Conservation (phyloP, 176 grass and related monocot genomes). For the Cymbopogon citratus region DNA sequence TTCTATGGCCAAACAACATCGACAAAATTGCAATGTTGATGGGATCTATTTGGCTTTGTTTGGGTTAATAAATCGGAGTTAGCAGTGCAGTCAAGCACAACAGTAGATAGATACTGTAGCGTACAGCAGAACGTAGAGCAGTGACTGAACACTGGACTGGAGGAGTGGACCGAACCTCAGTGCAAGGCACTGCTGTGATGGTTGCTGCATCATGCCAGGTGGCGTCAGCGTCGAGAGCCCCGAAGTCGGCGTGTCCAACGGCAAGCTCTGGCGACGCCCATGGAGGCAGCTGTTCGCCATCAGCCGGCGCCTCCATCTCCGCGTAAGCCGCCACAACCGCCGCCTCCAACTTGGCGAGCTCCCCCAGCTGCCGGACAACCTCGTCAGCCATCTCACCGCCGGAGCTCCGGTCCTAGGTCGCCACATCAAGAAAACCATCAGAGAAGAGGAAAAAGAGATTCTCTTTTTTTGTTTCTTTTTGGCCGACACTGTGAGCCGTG, state of each 20-base stretch:
- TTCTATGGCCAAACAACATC: background rate
- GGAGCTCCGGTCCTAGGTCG: conserved; percentile 32
- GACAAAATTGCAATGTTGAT: background rate
- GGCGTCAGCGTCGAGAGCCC: conserved; percentile 21
- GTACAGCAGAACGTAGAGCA: too few species aligned
- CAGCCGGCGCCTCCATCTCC: conserved; percentile 22
- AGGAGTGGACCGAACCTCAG: conserved; percentile 43
- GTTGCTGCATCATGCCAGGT: conserved; percentile 25
- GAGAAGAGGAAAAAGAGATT: background rate
- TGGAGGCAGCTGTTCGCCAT: conserved; percentile 17
- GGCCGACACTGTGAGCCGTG: background rate
- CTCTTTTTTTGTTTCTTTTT: background rate
- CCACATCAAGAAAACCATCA: background rate
- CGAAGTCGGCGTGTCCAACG: conserved; percentile 28
- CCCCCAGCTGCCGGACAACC: conserved; percentile 52
- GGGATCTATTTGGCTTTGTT: too few species aligned
- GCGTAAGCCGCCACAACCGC: background rate
- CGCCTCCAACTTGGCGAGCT: conserved; percentile 51
- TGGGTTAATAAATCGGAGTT: background rate
- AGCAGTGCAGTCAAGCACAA: background rate
- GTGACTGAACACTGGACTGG: background rate
- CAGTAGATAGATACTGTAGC: too few species aligned
- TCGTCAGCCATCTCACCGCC: conserved; percentile 37
- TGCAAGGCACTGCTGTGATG: conserved; percentile 16
- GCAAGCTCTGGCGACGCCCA: conserved; percentile 34